A percentile compares a stretch with the other conserved stretches of the same genome.
Conservation (phyloP, 1,139 yeast species). For the Yamadazyma songkhlaensis region DNA sequence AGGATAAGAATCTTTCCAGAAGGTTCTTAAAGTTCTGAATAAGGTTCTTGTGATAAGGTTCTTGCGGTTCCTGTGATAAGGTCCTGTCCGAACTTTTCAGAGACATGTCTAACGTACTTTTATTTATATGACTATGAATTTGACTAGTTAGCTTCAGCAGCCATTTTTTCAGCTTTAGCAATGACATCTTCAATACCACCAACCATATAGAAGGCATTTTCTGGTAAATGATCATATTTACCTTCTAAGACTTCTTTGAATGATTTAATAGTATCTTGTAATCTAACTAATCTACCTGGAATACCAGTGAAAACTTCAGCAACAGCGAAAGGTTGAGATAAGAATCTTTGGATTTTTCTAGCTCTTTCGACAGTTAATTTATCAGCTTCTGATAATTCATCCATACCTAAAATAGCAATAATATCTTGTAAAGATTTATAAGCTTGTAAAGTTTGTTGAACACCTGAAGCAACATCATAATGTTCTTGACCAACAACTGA, state of each 20-base stretch:
- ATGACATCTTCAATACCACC: constrained; percentile 98
- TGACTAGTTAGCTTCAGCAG: constrained; percentile 80
- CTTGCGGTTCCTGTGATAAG: too few species aligned
- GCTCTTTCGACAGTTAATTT: constrained; percentile 99
- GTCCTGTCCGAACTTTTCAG: too few species aligned
- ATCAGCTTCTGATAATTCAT: constrained; percentile 97
- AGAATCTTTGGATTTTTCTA: constrained; percentile 99
- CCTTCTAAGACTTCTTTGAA: constrained; percentile 98
- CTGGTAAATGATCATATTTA: constrained; percentile 98
- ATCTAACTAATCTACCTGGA: constrained; percentile 95
- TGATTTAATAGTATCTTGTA: constrained; percentile 89
- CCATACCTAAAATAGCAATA: constrained; percentile 99
- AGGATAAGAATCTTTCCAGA: too few species aligned
- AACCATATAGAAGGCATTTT: constrained; percentile 99
- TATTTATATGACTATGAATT: constrained; percentile 5
- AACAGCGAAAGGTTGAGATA: constrained; percentile 99
- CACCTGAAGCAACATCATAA: constrained; percentile 90
- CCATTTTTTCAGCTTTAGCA: constrained; percentile 98
- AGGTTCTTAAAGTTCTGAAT: too few species aligned
- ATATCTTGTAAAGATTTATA: constrained; percentile 99
- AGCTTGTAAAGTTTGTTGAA: constrained; percentile 98
- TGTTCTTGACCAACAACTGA: constrained; percentile 98
- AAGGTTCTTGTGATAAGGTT: too few species aligned
- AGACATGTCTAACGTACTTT: constrained; percentile 6
- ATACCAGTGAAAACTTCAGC: constrained; percentile 99